Base-by-base conservation (phyloP, 139 green algal genomes). In the Gonium pectorale region DNA sequence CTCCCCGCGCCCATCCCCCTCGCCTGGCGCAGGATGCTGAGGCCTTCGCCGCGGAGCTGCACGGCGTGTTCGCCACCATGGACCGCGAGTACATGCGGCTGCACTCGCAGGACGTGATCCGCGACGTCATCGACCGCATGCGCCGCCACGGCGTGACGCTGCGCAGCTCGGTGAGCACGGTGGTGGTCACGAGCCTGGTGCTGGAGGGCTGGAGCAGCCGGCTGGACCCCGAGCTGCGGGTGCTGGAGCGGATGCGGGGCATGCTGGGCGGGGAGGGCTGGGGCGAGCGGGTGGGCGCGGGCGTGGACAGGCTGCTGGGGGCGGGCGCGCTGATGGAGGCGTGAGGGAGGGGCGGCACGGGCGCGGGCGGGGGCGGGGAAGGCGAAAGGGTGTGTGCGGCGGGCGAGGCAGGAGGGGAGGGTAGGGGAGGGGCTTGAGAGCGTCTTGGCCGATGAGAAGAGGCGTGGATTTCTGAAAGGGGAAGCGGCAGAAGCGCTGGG, bases 141-240 rank as follows among this genome's bases (percentile, higher is more conserved):
- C 67, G 96, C 21, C 59, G 91, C 81, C 93, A 98, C 86, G 78
- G 92, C 68, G 86, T 93, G 15, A 94, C 90, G 13, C 78, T 94
- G 5, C 87, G 86, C 68, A 75, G 46, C 51, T 84, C 82, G 0
- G 91, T 94, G 31, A 73, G 24, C 60, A 93, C 94, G 5, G 91
- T 98, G 41, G 92, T 98, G 54, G 92, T 98, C 19, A 96, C 96
- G 17, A 96, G 92, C 33, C 85, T 98, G 79, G 95, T 98, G 72
- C 88, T 98, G 67, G 96, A 98, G 89, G 95, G 95, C 54, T 98
- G 96, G 96, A 94, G 90, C 72, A 93, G 77, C 49, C 93, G 95
- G 91, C 93, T 98, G 19, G 91, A 98, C 86, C 96, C 96, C 1
- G 96, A 98, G 79, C 91, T 98, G 62, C 90, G 90, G 73, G 97